Evolutionary conservation across 176 grass and related monocot species (phyloP).

Genomic region (Phoenix dactylifera): DNA sequence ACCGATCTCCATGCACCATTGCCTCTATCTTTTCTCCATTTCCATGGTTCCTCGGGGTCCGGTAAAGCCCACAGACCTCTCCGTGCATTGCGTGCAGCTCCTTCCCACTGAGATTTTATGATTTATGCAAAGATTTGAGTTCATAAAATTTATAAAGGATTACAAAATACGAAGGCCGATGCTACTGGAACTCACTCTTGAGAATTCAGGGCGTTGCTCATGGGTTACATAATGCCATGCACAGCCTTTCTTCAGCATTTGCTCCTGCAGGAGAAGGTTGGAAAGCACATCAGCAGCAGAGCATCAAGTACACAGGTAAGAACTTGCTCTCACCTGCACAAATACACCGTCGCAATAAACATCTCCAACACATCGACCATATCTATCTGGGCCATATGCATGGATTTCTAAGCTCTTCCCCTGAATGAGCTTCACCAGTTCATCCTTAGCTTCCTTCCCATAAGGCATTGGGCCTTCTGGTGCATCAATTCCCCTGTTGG

Average conservation of each 20-base stretch:
- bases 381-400: constrained; percentile 40
- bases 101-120: neutral
- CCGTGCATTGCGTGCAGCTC: neutral
- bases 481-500: constrained; percentile 57
- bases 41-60: neutral
- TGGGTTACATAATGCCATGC: constrained; percentile 5
- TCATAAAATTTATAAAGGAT: too few relatives aligned
- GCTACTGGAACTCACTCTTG: too few relatives aligned
- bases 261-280: neutral
- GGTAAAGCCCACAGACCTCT: too few relatives aligned
- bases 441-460: constrained; percentile 42
- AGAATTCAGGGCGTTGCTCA: constrained; percentile 16
- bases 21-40: neutral
- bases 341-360: constrained; percentile 46
- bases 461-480: constrained; percentile 43
- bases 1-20: neutral
- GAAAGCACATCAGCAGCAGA: too few relatives aligned
- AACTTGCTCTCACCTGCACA: constrained; percentile 31
- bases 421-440: constrained; percentile 39
- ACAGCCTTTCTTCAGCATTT: constrained; percentile 20
- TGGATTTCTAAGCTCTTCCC: constrained; percentile 37
- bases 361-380: constrained; percentile 45
- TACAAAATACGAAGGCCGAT: too few relatives aligned
- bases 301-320: too few relatives aligned
- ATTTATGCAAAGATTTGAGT: neutral